These are phyloP conservation scores for Cryptococcus depauperatus DNA, from an alignment of 1,284 basidiomycete genomes.

Conservation along the genomic window DNA sequence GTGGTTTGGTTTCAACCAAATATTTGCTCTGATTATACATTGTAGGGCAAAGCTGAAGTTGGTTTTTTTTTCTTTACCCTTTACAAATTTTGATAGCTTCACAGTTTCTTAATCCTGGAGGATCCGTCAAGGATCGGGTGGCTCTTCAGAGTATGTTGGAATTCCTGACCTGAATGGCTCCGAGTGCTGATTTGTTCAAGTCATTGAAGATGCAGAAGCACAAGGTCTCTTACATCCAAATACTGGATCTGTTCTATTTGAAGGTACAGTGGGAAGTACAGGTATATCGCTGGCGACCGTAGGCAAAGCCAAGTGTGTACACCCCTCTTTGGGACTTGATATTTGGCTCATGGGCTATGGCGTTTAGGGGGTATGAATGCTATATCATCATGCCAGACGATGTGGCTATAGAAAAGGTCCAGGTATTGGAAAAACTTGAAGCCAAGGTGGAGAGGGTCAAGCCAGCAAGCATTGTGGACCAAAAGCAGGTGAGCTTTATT, in stretches of 20 bases:
- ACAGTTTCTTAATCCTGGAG: slow-evolving; percentile 90
- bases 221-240: slow-evolving; percentile 73
- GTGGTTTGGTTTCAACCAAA: slow-evolving; percentile 8
- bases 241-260: slow-evolving; percentile 88
- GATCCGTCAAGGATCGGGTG: slow-evolving; percentile 95
- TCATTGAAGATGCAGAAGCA: slow-evolving; percentile 87
- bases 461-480: slow-evolving; percentile 85
- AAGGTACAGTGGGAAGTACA: slow-evolving; percentile 94
- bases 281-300: slow-evolving; percentile 95
- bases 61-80: slow-evolving; percentile 8
- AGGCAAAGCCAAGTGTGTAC: slow-evolving; percentile 66
- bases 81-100: slow-evolving; percentile 2
- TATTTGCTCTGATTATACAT: slow-evolving; percentile 4
- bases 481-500: slow-evolving; percentile 60
- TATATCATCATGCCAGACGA: slow-evolving; percentile 87
- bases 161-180: not conserved
- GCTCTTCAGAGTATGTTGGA: slow-evolving; percentile 64
- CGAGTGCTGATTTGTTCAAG: slow-evolving; percentile 44
- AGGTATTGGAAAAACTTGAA: slow-evolving; percentile 73
- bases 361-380: slow-evolving; percentile 48
- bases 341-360: not conserved
- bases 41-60: slow-evolving; percentile 81
- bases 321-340: not conserved
- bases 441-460: slow-evolving; percentile 77
- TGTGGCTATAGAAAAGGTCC: slow-evolving; percentile 80